These are phyloP conservation scores for Sequoia sempervirens DNA, from an alignment of 75 land plant genomes.

Conservation along the genomic window DNA sequence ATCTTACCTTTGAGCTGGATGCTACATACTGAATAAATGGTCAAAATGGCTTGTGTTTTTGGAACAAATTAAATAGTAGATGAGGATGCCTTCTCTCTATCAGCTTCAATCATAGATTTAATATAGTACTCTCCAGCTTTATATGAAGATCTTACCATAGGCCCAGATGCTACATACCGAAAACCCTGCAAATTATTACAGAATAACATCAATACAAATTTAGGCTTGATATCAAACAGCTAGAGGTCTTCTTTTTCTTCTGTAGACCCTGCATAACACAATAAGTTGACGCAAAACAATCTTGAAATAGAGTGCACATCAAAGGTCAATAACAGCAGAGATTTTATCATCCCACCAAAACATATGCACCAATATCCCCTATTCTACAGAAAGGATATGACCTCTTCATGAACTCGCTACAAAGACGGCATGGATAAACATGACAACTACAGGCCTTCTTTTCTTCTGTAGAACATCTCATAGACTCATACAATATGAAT, in stretches of 20 bases:
- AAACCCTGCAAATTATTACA: slow-evolving; percentile 59
- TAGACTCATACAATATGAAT: background rate
- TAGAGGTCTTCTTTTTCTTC: background rate
- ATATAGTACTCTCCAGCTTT: slow-evolving; percentile 96
- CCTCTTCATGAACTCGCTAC: background rate
- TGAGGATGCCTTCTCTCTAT: slow-evolving; percentile 47
- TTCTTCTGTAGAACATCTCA: background rate
- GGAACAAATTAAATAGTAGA: background rate
- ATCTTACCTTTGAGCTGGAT: background rate
- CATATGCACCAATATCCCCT: background rate
- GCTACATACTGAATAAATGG: background rate
- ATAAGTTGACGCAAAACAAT: background rate
- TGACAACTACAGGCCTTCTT: background rate
- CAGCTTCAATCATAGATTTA: slow-evolving; percentile 93
- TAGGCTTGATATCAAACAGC: slow-evolving; percentile 2
- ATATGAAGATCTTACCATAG: slow-evolving; percentile 97
- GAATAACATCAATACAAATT: background rate
- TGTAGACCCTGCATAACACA: background rate
- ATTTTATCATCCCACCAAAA: background rate
- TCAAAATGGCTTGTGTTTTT: background rate
- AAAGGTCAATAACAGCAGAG: background rate
- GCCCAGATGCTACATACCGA: slow-evolving; percentile 95
- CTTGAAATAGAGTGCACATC: background rate
- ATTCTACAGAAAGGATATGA: background rate
- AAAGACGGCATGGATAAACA: background rate